These are phyloP conservation scores for Russula abietina DNA, from an alignment of 768 basidiomycete species.

Conservation along the genomic window DNA sequence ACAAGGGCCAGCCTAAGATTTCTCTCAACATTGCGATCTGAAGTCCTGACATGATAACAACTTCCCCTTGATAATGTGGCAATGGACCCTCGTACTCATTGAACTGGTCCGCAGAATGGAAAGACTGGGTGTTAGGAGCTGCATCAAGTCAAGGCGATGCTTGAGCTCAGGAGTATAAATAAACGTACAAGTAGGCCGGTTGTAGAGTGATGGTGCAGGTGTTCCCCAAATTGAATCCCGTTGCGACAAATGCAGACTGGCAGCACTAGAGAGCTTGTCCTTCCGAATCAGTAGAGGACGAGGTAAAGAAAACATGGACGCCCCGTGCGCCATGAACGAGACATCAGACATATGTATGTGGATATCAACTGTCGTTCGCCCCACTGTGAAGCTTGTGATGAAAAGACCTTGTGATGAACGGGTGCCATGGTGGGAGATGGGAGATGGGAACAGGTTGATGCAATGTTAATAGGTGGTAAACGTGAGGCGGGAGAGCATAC, in stretches of 20 bases:
- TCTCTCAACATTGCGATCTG: constrained; percentile 82
- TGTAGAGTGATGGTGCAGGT: constrained; percentile 47
- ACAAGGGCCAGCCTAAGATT: constrained; percentile 82
- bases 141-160: constrained; percentile 5
- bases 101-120: constrained; percentile 38
- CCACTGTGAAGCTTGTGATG: no score
- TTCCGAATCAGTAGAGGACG: no score
- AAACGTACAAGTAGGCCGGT: constrained; percentile 67
- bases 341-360: no score
- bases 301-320: no score
- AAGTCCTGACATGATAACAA: constrained; percentile 72
- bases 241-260: constrained; percentile 69
- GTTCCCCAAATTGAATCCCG: constrained; percentile 82
- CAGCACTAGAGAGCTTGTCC: constrained; percentile 80
- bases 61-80: constrained; percentile 40
- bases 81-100: constrained; percentile 45
- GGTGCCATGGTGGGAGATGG: no score
- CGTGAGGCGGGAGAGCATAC: no score
- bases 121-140: constrained; percentile 45
- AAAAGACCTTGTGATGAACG: no score
- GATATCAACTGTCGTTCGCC: no score
- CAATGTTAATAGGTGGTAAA: no score
- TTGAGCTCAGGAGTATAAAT: constrained; percentile 25
- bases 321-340: no score
- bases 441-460: no score